These are phyloP conservation scores for Moesziomyces antarcticus DNA, from an alignment of 1,284 basidiomycete genomes.

Conservation along the genomic window DNA sequence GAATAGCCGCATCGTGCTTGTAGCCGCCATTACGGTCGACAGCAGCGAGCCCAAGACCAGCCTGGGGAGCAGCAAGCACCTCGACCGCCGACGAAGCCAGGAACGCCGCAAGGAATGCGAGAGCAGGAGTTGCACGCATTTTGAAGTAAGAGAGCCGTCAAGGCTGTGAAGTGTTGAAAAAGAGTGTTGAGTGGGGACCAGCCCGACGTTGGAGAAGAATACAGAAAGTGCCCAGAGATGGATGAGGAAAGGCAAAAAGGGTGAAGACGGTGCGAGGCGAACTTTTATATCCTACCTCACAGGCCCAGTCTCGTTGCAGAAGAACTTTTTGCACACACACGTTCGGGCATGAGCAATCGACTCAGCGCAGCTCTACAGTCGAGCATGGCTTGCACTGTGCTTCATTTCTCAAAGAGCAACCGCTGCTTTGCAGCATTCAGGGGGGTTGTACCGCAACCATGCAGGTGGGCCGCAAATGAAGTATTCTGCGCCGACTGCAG, in stretches of 20 bases:
- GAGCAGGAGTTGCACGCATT: conserved; percentile 28
- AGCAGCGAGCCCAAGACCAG: conserved; percentile 2
- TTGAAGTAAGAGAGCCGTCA: conserved; percentile 5
- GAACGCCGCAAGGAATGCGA: conserved; percentile 29
- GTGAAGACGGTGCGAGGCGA: background rate
- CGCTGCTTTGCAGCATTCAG: no score
- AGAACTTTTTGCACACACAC: no score
- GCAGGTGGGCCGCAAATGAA: no score
- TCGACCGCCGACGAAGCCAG: conserved; percentile 11
- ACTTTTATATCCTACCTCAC: no score
- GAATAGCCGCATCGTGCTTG: no score
- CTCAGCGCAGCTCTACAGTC: no score
- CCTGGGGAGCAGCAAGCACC: conserved; percentile 14
- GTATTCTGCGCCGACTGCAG: background rate
- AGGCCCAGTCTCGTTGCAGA: no score
- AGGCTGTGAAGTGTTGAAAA: conserved; percentile 4
- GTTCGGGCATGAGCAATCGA: no score
- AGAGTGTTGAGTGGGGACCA: conserved; percentile 24
- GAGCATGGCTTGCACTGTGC: no score
- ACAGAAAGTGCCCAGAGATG: background rate
- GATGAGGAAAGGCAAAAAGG: background rate
- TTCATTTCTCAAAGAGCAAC: no score
- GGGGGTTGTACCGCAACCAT: no score
- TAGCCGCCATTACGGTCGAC: background rate
- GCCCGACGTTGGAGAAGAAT: conserved; percentile 12